Percentiles rank a stretch among this genome's conserved stretches.
Evolutionary conservation across 2,329 filamentous ascomycete genomes (phyloP).

Genomic region (Zarea fungicola): DNA sequence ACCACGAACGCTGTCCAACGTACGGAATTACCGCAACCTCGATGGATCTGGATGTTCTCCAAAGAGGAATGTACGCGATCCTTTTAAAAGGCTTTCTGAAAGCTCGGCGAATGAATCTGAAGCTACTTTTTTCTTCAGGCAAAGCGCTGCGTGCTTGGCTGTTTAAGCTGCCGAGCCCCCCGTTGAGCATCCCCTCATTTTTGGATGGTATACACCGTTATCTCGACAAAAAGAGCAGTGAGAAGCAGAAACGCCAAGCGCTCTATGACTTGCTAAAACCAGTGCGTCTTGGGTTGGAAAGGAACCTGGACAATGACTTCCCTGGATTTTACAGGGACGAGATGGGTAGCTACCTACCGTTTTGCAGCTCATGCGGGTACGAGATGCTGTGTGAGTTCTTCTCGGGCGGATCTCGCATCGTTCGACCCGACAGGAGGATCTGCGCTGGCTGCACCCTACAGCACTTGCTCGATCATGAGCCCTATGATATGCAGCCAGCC

Average conservation of each 20-base stretch:
- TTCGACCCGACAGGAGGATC: constrained; percentile 14
- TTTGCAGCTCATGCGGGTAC: constrained; percentile 32
- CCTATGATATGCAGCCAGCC: constrained; percentile 23
- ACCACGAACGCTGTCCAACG: constrained; percentile 1
- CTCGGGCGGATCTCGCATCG: background rate
- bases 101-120: constrained; percentile 23
- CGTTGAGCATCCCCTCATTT: constrained; percentile 25
- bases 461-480: constrained; percentile 24
- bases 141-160: constrained; percentile 28
- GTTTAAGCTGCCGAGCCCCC: constrained; percentile 23
- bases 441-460: constrained; percentile 29
- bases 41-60: constrained; percentile 21
- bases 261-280: constrained; percentile 31
- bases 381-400: constrained; percentile 29
- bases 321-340: constrained; percentile 20
- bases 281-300: constrained; percentile 23
- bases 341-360: constrained; percentile 22
- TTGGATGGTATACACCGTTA: constrained; percentile 30
- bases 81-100: constrained; percentile 32
- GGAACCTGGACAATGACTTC: constrained; percentile 17
- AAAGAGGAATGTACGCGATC: constrained; percentile 29
- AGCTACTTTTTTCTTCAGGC: constrained; percentile 25
- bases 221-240: constrained; percentile 16
- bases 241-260: constrained; percentile 16
- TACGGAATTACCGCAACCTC: constrained; percentile 29